These are phyloP conservation scores for Keithomyces neogunnii DNA, from an alignment of 2,329 filamentous ascomycete species.

Conservation along the genomic window DNA sequence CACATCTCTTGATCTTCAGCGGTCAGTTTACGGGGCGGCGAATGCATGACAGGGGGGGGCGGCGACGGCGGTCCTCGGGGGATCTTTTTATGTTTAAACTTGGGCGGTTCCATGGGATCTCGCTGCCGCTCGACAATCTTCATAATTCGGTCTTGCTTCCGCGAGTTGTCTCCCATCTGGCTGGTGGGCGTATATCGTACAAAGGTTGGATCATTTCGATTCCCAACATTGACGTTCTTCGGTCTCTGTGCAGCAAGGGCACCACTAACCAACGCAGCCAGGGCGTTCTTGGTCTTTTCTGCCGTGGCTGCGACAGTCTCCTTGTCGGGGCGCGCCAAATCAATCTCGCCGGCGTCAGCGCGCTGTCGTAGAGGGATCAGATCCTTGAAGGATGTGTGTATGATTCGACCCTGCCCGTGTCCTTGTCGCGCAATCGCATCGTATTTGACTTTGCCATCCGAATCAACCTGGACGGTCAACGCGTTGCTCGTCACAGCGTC, in stretches of 20 bases:
- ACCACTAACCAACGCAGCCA: conserved; percentile 73
- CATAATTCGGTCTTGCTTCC: conserved; percentile 92
- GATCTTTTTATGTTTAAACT: conserved; percentile 99
- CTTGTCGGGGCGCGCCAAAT: conserved; percentile 72
- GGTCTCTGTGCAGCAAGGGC: conserved; percentile 90
- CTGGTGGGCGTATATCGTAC: conserved; percentile 93
- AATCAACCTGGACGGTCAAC: conserved; percentile 84
- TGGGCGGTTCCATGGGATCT: conserved; percentile 94
- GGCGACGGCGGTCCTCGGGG: conserved; percentile 86
- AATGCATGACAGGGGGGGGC: conserved; percentile 90
- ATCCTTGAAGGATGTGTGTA: conserved; percentile 95
- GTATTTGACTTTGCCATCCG: conserved; percentile 90
- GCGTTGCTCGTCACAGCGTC: conserved; percentile 68
- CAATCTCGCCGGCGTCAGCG: conserved; percentile 86
- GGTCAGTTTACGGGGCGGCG: conserved; percentile 86
- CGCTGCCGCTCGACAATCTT: conserved; percentile 93
- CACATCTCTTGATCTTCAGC: conserved; percentile 96
- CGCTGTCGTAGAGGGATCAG: conserved; percentile 88
- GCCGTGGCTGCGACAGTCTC: conserved; percentile 79
- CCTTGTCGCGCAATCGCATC: conserved; percentile 89
- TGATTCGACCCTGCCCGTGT: conserved; percentile 72
- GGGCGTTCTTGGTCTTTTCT: conserved; percentile 78
- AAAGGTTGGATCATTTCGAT: conserved; percentile 78
- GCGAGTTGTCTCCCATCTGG: conserved; percentile 84
- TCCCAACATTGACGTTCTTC: conserved; percentile 83